Evolutionary conservation across 768 basidiomycete species (phyloP).

Genomic region (Macrocybe gigantea): DNA sequence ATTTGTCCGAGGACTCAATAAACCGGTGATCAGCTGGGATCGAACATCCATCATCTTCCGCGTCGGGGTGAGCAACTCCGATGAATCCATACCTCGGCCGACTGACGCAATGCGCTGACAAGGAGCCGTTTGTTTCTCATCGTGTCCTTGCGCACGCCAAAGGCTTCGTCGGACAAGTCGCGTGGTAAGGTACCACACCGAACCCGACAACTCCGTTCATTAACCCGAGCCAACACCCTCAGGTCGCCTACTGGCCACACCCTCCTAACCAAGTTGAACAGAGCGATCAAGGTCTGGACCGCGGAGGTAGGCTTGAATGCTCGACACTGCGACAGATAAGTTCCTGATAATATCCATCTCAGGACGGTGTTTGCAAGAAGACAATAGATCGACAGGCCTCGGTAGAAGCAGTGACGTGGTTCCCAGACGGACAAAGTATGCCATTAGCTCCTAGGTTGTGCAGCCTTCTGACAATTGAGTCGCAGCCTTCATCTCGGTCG

Average conservation of each 20-base stretch:
- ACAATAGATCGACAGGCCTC: constrained; percentile 52
- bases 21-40: constrained; percentile 50
- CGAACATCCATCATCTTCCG: constrained; percentile 62
- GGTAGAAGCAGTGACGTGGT: constrained; percentile 66
- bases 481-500: constrained; percentile 66
- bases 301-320: constrained; percentile 36
- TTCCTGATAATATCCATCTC: constrained; percentile 1
- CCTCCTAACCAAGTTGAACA: constrained; percentile 58
- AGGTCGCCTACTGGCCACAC: constrained; percentile 63
- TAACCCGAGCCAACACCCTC: not conserved
- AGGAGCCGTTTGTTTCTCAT: constrained; percentile 49
- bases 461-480: constrained; percentile 1
- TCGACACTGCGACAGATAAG: constrained; percentile 3
- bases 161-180: constrained; percentile 74
- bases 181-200: constrained; percentile 40
- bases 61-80: constrained; percentile 41
- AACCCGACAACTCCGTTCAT: not conserved
- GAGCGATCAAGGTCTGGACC: constrained; percentile 69
- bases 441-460: not conserved
- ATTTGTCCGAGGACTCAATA: not conserved
- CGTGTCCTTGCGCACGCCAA: constrained; percentile 60
- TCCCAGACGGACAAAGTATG: constrained; percentile 55
- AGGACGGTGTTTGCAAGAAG: constrained; percentile 66
- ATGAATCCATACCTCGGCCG: constrained; percentile 2
- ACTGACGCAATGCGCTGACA: not conserved